Evolutionary conservation across 768 basidiomycete species (phyloP).

Genomic region (Termitomyces sp.): DNA sequence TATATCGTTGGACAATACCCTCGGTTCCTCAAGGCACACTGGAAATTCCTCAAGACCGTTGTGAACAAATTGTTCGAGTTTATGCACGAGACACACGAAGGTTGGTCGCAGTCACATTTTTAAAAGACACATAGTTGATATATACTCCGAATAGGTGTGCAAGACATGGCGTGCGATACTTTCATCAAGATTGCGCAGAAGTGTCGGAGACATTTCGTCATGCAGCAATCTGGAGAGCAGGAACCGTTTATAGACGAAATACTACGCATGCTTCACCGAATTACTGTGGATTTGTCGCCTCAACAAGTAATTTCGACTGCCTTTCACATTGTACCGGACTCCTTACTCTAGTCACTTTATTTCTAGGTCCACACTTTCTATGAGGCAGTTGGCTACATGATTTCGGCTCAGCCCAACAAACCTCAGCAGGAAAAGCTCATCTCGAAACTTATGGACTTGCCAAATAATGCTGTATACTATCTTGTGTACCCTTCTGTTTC

Average conservation of each 20-base stretch:
- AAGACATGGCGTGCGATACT: conserved; percentile 99
- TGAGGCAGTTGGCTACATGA: conserved; percentile 99
- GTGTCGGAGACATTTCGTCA: conserved; percentile 95
- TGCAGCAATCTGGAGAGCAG: conserved; percentile 95
- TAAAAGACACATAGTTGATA: not conserved
- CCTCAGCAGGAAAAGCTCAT: conserved; percentile 95
- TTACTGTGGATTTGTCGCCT: conserved; percentile 90
- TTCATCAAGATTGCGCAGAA: conserved; percentile 99
- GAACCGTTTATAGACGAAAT: conserved; percentile 99
- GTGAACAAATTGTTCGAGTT: conserved; percentile 99
- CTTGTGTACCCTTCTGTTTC: not conserved
- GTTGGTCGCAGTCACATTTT: conserved; percentile 30
- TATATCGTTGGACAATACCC: conserved; percentile 99
- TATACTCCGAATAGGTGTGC: conserved; percentile 61
- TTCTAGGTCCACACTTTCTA: conserved; percentile 91
- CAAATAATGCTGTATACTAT: conserved; percentile 78
- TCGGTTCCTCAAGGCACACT: conserved; percentile 98
- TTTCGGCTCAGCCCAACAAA: conserved; percentile 97
- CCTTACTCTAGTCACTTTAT: conserved; percentile 14
- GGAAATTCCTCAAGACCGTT: conserved; percentile 99
- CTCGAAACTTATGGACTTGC: conserved; percentile 91
- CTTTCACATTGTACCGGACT: not conserved
- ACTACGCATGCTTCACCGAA: conserved; percentile 82
- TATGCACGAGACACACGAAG: conserved; percentile 99
- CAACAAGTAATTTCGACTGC: conserved; percentile 53